phyloP scores from a whole-genome alignment of 78 protist genomes.

The Bigelowiella natans region DNA sequence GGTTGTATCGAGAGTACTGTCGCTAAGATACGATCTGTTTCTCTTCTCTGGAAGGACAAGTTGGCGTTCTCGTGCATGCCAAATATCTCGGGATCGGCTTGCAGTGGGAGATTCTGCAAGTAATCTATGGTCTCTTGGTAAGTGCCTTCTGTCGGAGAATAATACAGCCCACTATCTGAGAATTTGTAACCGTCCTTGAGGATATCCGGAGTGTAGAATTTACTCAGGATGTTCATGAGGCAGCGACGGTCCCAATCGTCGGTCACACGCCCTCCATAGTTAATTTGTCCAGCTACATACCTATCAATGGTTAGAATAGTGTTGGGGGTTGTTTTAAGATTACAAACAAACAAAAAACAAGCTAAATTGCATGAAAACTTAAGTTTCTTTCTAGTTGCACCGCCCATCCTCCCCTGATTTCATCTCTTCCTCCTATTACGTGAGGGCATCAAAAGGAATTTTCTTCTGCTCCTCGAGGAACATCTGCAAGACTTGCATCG shows the following conservation, averaged over 20 bases:
- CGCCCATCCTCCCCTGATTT: no score
- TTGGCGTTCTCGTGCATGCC: conserved; percentile 58
- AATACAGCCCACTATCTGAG: conserved; percentile 33
- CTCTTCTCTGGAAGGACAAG: conserved; percentile 39
- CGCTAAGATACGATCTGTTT: conserved; percentile 2
- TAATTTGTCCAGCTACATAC: conserved; percentile 66
- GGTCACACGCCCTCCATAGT: conserved; percentile 87
- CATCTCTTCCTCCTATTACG: no score
- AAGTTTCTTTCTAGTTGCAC: no score
- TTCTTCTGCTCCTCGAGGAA: neutral
- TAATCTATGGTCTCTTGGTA: neutral
- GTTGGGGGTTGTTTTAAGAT: conserved; percentile 12
- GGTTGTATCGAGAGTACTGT: conserved; percentile 44
- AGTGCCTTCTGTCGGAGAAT: neutral
- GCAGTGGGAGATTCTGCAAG: conserved; percentile 7
- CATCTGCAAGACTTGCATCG: neutral
- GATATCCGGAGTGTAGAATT: conserved; percentile 1
- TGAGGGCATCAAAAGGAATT: neutral
- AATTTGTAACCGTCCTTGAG: conserved; percentile 13
- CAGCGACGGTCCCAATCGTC: conserved; percentile 70
- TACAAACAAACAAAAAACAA: no score
- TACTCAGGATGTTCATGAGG: conserved; percentile 29
- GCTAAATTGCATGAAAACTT: no score
- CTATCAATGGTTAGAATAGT: conserved; percentile 60
- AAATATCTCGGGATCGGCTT: conserved; percentile 32